phyloP scores from a whole-genome alignment of 2,329 filamentous ascomycete species.

The Periconia sp. region DNA sequence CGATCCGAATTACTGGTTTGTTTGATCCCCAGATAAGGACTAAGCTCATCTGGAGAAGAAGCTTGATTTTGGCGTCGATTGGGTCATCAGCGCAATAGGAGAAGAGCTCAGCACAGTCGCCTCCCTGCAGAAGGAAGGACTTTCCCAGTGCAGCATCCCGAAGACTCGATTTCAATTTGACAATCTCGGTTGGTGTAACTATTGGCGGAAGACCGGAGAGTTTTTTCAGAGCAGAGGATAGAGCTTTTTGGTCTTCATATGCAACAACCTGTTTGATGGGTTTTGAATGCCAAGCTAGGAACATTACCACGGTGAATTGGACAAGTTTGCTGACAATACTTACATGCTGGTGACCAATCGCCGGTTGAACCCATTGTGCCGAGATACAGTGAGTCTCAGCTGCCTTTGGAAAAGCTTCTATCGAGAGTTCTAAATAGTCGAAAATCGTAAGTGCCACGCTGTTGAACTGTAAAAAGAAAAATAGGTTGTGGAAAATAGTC shows the following conservation, averaged over 20 bases:
- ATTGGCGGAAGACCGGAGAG: conserved; percentile 73
- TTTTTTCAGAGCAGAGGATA: conserved; percentile 63
- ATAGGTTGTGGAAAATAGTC: not conserved
- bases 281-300: conserved; percentile 71
- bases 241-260: conserved; percentile 64
- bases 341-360: conserved; percentile 13
- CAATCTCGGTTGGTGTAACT: conserved; percentile 79
- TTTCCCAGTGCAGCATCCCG: conserved; percentile 86
- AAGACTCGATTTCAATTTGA: conserved; percentile 74
- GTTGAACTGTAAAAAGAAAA: not conserved
- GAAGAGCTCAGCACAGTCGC: conserved; percentile 96
- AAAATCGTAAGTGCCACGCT: not conserved
- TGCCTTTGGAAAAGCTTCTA: not conserved
- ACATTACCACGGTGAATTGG: conserved; percentile 11
- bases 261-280: conserved; percentile 76
- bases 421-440: not conserved
- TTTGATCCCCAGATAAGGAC: conserved; percentile 87
- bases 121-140: conserved; percentile 91
- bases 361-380: conserved; percentile 3
- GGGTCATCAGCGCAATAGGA: conserved; percentile 89
- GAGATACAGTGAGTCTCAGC: not conserved
- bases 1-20: conserved; percentile 87
- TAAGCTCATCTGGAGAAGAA: conserved; percentile 94
- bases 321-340: not conserved
- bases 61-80: conserved; percentile 95